Conservation (phyloP, 768 basidiomycete species). For the Mycena metata region DNA sequence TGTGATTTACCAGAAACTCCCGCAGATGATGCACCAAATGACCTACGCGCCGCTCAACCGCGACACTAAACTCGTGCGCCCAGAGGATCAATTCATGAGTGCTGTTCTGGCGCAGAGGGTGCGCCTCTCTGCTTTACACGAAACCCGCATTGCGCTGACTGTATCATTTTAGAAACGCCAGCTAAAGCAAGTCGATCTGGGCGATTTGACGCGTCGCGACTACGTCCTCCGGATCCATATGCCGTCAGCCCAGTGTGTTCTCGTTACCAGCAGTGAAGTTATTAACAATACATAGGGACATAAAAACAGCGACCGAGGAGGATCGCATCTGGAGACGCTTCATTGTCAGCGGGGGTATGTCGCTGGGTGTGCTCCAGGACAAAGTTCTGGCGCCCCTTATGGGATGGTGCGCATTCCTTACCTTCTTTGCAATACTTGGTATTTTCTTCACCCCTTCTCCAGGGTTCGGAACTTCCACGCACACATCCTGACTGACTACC, state of each 20-base stretch:
- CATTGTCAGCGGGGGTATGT: no score
- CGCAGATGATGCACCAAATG: constrained; percentile 40
- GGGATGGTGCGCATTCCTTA: constrained; percentile 39
- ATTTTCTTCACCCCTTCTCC: constrained; percentile 19
- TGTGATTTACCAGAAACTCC: constrained; percentile 11
- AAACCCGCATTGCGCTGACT: constrained; percentile 16
- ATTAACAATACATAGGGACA: constrained; percentile 26
- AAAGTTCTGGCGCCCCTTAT: no score
- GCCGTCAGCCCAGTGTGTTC: constrained; percentile 30
- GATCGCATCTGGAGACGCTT: no score
- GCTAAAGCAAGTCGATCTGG: constrained; percentile 38
- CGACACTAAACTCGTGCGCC: constrained; percentile 32
- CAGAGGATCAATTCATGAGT: constrained; percentile 42
- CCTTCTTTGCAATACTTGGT: neutral
- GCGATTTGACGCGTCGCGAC: constrained; percentile 42
- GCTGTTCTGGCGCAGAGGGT: constrained; percentile 41
- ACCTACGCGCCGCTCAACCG: constrained; percentile 35
- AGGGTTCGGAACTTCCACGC: constrained; percentile 46
- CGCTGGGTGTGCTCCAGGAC: no score
- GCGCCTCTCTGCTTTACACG: neutral
- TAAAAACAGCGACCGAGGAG: constrained; percentile 30
- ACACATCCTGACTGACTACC: constrained; percentile 45
- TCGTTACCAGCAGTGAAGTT: neutral
- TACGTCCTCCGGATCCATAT: constrained; percentile 40
- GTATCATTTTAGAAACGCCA: constrained; percentile 36